Percentiles rank a stretch among this genome's conserved stretches.
These are phyloP conservation scores for Periconia digitata DNA, from an alignment of 2,329 filamentous ascomycete genomes.

Conservation along the genomic window DNA sequence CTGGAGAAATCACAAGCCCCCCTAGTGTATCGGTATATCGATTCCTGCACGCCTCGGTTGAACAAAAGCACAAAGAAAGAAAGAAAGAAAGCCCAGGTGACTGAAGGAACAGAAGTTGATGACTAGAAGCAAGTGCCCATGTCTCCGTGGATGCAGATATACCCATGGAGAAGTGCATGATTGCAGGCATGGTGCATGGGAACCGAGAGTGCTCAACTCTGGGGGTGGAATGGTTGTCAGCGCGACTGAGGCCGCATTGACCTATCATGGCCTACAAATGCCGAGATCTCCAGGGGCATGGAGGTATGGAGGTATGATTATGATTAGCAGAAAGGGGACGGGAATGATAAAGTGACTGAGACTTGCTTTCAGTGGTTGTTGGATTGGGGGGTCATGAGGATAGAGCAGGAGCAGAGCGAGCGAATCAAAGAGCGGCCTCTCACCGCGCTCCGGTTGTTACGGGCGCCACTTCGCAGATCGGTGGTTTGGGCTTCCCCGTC, in stretches of 20 bases:
- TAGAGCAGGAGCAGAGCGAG: neutral
- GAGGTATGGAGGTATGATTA: no score
- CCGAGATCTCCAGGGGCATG: neutral
- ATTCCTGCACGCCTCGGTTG: conserved; percentile 16
- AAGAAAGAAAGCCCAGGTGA: conserved; percentile 23
- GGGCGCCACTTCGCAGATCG: no score
- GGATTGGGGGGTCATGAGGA: conserved; percentile 4
- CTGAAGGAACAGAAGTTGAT: conserved; percentile 3
- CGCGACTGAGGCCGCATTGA: neutral
- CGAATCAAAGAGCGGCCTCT: neutral
- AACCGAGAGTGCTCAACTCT: neutral
- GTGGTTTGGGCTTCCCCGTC: neutral
- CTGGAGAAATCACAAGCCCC: neutral
- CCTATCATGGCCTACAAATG: neutral
- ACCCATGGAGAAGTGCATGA: conserved; percentile 12
- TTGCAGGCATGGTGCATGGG: conserved; percentile 3
- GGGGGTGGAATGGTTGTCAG: neutral
- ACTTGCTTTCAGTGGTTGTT: neutral
- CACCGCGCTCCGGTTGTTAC: neutral
- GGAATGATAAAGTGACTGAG: neutral
- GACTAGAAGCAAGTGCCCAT: conserved; percentile 1
- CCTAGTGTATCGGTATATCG: neutral
- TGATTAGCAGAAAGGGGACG: neutral
- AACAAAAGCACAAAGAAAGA: neutral
- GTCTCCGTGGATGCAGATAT: conserved; percentile 22